phyloP scores from a whole-genome alignment of 163 green algal species.

The Scenedesmus sp. region DNA sequence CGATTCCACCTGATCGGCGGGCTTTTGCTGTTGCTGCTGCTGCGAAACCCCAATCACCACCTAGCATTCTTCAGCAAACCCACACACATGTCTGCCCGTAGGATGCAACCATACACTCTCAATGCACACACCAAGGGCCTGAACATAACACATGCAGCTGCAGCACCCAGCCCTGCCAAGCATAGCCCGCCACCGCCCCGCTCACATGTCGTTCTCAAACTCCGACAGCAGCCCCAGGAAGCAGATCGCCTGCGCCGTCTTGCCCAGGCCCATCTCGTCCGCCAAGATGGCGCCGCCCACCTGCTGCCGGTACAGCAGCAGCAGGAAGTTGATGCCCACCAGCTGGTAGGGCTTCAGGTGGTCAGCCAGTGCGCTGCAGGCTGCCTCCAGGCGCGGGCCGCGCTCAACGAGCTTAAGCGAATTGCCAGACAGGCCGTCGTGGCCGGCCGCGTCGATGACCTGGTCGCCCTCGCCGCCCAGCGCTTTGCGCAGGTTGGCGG shows the following conservation, averaged over 20 bases:
- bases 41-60: background rate
- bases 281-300: constrained; percentile 86
- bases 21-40: background rate
- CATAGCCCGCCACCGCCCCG: background rate
- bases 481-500: constrained; percentile 45
- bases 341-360: constrained; percentile 95
- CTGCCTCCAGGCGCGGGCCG: constrained; percentile 64
- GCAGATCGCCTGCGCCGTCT: constrained; percentile 93
- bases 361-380: constrained; percentile 68
- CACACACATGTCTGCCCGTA: background rate
- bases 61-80: background rate
- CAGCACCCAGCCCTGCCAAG: background rate
- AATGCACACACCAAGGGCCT: background rate
- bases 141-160: background rate
- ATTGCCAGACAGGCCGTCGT: background rate
- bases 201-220: constrained; percentile 48
- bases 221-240: constrained; percentile 82
- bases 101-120: background rate
- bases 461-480: constrained; percentile 43
- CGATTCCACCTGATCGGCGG: background rate
- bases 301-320: constrained; percentile 79
- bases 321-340: constrained; percentile 96
- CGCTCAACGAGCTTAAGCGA: constrained; percentile 56
- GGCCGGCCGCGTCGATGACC: constrained; percentile 8
- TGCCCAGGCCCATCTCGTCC: constrained; percentile 97